Base-by-base conservation (phyloP, 371 early-diverging fungal species). In the Apophysomyces trapeziformis region DNA sequence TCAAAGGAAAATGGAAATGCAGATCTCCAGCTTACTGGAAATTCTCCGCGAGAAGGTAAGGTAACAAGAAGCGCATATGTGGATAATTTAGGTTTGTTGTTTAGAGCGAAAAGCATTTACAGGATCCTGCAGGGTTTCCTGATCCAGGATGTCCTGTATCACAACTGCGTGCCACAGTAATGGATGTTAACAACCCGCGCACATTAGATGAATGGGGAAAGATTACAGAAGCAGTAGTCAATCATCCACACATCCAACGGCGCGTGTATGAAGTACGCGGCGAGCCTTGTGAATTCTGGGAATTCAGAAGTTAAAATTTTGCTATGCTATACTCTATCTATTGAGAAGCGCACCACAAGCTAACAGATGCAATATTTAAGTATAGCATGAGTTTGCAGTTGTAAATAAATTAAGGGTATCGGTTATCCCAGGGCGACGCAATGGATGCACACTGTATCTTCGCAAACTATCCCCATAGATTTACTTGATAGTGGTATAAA, bases 221-320 rank as follows among this genome's bases (percentile, higher is more conserved):
- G n/a, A 41, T 69, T 35, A 13, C 57, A 13, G 38, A 65, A 16
- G 38, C 18, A 14, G 58, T 65, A 5, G 39, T 39, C 7, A 43
- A 46, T 12, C 58, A 65, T 57, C 61, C 62, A 18, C 61, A 65
- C 36, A 41, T 69, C 8, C 65, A 64, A 56, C 57, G 59, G 26
- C 39, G 47, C n/a, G 58, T 59, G 12, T 58, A 58, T 5, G 69
- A 69, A 37, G 54, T 62, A 8, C 45, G 47, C 35, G 69, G 69
- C 12, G 66, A 69, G 38, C 63, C 64, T 8, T 47, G 50, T 16
- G 69, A 69, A 50, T 65, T 54, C 36, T 69, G 69, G 69, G 69
- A 69, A 50, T 38, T 69, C 9, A 26, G 60, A 11, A 50, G 21
- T 38, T 68, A 63, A 61, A 50, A 26, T n/a, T 26, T 26, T 26